Percentiles rank a stretch among this genome's conserved stretches.
These are phyloP conservation scores for Strigomonas culicis DNA, from an alignment of 208 protist species.

Conservation along the genomic window DNA sequence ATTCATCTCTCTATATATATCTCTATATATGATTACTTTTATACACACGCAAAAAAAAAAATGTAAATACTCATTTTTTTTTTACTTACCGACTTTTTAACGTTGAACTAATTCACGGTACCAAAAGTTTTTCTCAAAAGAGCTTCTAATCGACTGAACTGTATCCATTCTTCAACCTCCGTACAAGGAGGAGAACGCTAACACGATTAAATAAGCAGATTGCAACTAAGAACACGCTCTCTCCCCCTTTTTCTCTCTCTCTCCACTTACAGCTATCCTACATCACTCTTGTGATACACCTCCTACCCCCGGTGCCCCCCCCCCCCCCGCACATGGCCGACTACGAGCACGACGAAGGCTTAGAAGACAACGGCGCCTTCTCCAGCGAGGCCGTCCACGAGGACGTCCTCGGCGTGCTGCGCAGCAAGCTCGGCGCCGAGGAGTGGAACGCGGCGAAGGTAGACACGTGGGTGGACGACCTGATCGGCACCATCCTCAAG, in stretches of 20 bases:
- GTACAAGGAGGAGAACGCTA: too few species aligned
- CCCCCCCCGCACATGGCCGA: slow-evolving; percentile 40
- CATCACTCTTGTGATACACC: slow-evolving; percentile 6
- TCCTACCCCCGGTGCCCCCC: background rate
- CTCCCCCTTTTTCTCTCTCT: slow-evolving; percentile 11
- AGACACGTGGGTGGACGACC: slow-evolving; percentile 79
- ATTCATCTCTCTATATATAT: slow-evolving; percentile 1
- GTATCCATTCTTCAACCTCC: too few species aligned
- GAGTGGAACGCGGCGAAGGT: slow-evolving; percentile 83
- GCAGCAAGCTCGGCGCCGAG: slow-evolving; percentile 64
- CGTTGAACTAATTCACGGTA: background rate
- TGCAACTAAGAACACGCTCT: slow-evolving; percentile 5
- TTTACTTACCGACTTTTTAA: slow-evolving; percentile 17
- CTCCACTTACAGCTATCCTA: background rate
- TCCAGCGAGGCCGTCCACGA: slow-evolving; percentile 86
- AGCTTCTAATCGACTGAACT: background rate
- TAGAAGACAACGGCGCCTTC: slow-evolving; percentile 76
- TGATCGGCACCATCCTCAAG: slow-evolving; percentile 67
- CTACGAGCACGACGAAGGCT: slow-evolving; percentile 53
- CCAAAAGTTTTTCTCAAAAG: background rate
- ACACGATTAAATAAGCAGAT: too few species aligned
- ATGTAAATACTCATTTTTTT: background rate
- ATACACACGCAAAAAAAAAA: background rate
- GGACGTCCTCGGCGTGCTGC: slow-evolving; percentile 54
- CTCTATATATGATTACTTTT: slow-evolving; percentile 5